phyloP scores from a whole-genome alignment of 2,329 filamentous ascomycete species.

The Xylariaceae sp. region DNA sequence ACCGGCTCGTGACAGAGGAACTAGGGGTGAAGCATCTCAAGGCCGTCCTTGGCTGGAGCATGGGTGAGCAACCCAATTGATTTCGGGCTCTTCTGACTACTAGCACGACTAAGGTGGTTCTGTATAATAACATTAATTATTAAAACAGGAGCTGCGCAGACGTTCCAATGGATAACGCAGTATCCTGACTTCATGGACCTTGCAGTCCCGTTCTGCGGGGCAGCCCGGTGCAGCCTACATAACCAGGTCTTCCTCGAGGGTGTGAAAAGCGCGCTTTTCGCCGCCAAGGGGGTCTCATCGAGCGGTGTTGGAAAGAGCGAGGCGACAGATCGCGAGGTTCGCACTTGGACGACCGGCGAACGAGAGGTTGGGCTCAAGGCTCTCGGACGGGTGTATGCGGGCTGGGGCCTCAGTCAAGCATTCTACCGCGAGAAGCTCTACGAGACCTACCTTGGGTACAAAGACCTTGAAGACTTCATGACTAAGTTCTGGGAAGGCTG shows the following conservation, averaged over 20 bases:
- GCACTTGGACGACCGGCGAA: slow-evolving; percentile 59
- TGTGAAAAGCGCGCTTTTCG: slow-evolving; percentile 62
- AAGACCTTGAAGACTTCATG: slow-evolving; percentile 75
- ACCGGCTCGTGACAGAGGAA: slow-evolving; percentile 68
- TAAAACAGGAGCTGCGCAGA: slow-evolving; percentile 62
- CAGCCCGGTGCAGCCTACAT: slow-evolving; percentile 67
- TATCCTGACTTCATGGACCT: slow-evolving; percentile 71
- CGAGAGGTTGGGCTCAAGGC: slow-evolving; percentile 64
- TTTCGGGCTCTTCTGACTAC: too few relatives aligned
- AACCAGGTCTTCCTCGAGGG: slow-evolving; percentile 70
- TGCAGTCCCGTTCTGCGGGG: slow-evolving; percentile 69
- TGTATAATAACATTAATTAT: neutral
- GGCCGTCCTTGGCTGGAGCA: slow-evolving; percentile 72
- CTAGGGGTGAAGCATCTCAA: slow-evolving; percentile 64
- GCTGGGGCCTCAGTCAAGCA: slow-evolving; percentile 80
- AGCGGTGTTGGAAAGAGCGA: slow-evolving; percentile 56
- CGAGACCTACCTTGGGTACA: slow-evolving; percentile 67
- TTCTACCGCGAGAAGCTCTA: slow-evolving; percentile 78
- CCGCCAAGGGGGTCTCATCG: slow-evolving; percentile 59
- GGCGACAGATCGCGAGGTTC: slow-evolving; percentile 45
- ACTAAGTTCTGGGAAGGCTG: slow-evolving; percentile 77
- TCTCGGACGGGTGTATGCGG: slow-evolving; percentile 76
- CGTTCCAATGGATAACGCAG: slow-evolving; percentile 68
- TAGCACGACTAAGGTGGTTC: neutral
- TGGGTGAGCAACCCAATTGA: slow-evolving; percentile 47